Evolutionary conservation across 2,329 filamentous ascomycete species (phyloP).

Genomic region (Neophaeococcomyces mojaviensis): DNA sequence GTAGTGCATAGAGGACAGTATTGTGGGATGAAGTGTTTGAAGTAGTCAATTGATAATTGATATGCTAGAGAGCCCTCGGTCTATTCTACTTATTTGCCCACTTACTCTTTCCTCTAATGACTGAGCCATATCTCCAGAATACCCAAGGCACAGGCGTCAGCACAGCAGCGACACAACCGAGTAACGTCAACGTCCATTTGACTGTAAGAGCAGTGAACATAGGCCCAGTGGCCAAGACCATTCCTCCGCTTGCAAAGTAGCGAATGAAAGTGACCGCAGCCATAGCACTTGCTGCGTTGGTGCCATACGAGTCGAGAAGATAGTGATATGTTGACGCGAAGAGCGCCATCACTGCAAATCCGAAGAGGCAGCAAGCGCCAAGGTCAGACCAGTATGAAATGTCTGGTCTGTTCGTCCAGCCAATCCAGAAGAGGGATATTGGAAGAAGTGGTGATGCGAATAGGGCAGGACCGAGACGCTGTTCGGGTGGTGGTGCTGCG

Average conservation of each 20-base stretch:
- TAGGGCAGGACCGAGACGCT: neutral
- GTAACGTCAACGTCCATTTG: conserved; percentile 33
- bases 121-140: conserved; percentile 24
- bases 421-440: conserved; percentile 10
- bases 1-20: conserved; percentile 12
- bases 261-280: conserved; percentile 38
- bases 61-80: no score
- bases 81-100: neutral
- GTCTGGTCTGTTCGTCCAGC: neutral
- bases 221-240: conserved; percentile 25
- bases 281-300: conserved; percentile 44
- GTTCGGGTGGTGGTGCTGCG: neutral
- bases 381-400: conserved; percentile 45
- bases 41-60: no score
- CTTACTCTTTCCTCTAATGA: neutral
- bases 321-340: conserved; percentile 50
- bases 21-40: no score
- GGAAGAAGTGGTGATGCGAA: neutral
- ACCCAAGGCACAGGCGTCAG: conserved; percentile 40
- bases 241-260: conserved; percentile 32
- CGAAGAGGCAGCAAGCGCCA: conserved; percentile 44
- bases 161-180: conserved; percentile 31
- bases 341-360: conserved; percentile 42
- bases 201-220: conserved; percentile 34
- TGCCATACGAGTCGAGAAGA: conserved; percentile 51